Evolutionary conservation across 352 stramenopile genomes (phyloP), one percentile per base, ranked within the genome.

Genomic region (Phytopythium aichiense): DNA sequence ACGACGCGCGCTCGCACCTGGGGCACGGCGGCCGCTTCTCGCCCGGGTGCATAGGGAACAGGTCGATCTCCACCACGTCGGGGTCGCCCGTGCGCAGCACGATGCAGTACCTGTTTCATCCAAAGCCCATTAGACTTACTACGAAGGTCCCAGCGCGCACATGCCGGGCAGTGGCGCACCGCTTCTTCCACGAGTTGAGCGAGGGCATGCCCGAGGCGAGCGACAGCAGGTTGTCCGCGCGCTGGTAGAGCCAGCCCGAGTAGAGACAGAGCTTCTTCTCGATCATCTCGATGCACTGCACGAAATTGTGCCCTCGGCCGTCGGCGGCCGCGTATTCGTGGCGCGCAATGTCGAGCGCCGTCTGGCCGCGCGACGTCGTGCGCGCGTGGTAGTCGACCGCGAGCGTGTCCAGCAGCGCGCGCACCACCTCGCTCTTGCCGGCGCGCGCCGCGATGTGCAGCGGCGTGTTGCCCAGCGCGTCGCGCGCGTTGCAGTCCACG

Each of bases 191-290:
- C 56, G 84, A 92, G 49, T 92, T 82, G 31, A 95, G 67, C 45
- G 76, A 68, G n/a, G 81, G 78, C 16, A 93, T 65, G 0, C 84
- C 83, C 3, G 84, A 91, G 7, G 82, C 77, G 61, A 90, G 73
- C 9, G 87, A 95, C 33, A 93, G 63, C 52, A 94, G 64, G 52
- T 92, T 95, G 63, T 95, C 87, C 4, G 83, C 68, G 61, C 85
- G 80, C 69, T 91, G 78, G 69, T 93, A 84, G 12, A 95, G 58
- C 87, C 87, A 95, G 0, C 83, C 84, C 15, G 83, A 88, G 73
- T 91, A 90, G 11, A 94, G 62, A 48, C 81, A 92, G 0, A 92
- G 67, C 84, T 89, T 89, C 82, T 93, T 88, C 61, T 95, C 86
- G 35, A 95, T 66, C 20, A 89, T 67, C 54, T 95, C 84, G 20